Conservation (phyloP, 75 land plant genomes). For the Cupressus sempervirens region DNA sequence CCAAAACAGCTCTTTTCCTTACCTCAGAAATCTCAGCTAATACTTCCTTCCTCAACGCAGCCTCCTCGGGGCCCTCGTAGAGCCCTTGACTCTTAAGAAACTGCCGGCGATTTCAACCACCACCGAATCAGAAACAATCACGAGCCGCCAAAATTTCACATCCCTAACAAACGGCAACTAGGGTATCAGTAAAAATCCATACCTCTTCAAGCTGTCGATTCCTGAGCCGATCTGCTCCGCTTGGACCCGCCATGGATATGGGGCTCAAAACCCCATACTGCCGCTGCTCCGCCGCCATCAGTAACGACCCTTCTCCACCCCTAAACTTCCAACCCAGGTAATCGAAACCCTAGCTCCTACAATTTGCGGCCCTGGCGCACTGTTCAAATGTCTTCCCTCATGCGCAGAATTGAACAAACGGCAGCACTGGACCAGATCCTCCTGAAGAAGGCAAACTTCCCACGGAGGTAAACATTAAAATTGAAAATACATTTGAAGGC, state of each 20-base stretch:
- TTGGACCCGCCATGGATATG: constrained; percentile 65
- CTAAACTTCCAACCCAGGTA: background rate
- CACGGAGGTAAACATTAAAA: background rate
- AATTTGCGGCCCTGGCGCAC: background rate
- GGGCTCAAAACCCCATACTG: constrained; percentile 82
- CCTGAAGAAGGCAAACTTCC: background rate
- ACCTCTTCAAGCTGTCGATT: constrained; percentile 70
- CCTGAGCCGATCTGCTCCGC: constrained; percentile 45
- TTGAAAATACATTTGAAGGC: too few relatives aligned
- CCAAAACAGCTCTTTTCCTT: background rate
- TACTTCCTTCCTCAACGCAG: constrained; percentile 63
- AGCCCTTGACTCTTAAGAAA: constrained; percentile 61
- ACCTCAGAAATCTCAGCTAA: constrained; percentile 62
- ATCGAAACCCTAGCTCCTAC: background rate
- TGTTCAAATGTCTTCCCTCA: background rate
- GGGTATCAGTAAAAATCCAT: background rate
- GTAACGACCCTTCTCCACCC: background rate
- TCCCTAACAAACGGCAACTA: background rate
- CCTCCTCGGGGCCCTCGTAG: constrained; percentile 79
- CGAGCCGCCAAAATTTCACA: background rate
- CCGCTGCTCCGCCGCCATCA: background rate
- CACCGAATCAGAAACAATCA: background rate
- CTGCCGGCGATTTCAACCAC: constrained; percentile 17
- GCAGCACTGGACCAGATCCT: too few relatives aligned
- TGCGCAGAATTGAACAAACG: too few relatives aligned